Evolutionary conservation across 768 basidiomycete species (phyloP), one percentile per base, ranked within the genome.

Genomic region (Leccinum obscurum): DNA sequence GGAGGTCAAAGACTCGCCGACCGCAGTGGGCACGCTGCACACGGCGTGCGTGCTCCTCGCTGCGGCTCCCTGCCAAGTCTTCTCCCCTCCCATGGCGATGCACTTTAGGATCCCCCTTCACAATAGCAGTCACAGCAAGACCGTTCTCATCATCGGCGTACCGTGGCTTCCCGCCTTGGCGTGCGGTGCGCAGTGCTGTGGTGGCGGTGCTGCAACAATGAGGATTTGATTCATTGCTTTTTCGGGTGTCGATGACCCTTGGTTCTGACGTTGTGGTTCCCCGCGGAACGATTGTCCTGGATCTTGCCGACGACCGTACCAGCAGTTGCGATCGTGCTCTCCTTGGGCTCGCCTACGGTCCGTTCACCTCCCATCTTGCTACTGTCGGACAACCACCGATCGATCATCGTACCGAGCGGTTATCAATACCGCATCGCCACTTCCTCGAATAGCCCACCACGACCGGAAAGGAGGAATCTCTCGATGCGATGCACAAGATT

Each of bases 1-100:
- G 52, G 28, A n/a, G 15, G 8, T 24, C 54, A 32, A 35, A 37
- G 46, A 57, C n/a, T 3, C 37, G 52, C 51, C 54, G 11, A 63
- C 72, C 53, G 55, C 61, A 53, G 63, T 71, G n/a, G 62, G 62
- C 15, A 65, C 68, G 26, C 62, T 68, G 3, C 72, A 71, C 48
- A 63, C 68, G 20, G 37, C 68, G 39, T 62, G 63, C 52, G 57
- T 64, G 2, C 48, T 71, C 4, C 61, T 72, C 15, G 72, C 72
- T 57, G 70, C 66, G 46, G 68, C 72, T 22, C 66, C 66, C 26
- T 68, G 55, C 44, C 69, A 68, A 35, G 35, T 60, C 5, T 62
- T 71, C 26, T 57, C 64, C 15, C 41, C 66, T 35, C 58, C 70
- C 35, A 65, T 66, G 68, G 35, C 54, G 24, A 72, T 72, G 57